Evolutionary conservation across 805 yeast genomes (phyloP), one percentile per base, ranked within the genome.

Genomic region (Wickerhamomyces silvicola): DNA sequence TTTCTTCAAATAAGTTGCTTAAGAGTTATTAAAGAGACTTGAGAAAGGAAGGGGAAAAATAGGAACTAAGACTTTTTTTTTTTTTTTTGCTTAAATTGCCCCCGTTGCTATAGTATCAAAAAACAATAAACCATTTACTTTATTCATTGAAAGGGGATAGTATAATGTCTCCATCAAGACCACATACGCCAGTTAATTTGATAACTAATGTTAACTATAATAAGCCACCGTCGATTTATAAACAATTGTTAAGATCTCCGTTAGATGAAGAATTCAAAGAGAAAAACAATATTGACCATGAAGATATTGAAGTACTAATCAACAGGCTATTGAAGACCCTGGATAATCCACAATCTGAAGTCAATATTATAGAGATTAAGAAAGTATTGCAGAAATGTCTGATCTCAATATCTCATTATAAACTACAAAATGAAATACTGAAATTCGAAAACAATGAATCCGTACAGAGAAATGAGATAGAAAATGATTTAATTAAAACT

Each of bases 381-480:
- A 9, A 16, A 6, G 25, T 33, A 3, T 12, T 39, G 12, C 24
- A 24, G 17, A 36, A 34, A 33, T 45, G 46, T 22, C 36, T 45
- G 18, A 20, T 31, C 5, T 35, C 42, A 2, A 26, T 48, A 20
- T 33, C 39, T 18, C 50, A 48, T 27, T 42, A 38, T 24, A 41
- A 41, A n/a, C 31, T 48, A 26, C 52, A 46, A 27, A 43, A 38
- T 19, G 29, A 42, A 4, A 32, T 48, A 10, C 26, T 37, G 20
- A 43, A 33, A 31, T 41, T 48, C 21, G 47, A 46, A 12, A 37
- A 37, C n/a, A 31, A 28, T 3, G 54, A 48, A 30, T 13, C 35
- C 6, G 35, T 27, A 12, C 38, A 45, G 28, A 27, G 54, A 23
- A 35, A 42, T 23, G 46, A 39, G 10, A 44, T 43, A 13, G 54